A percentile compares a stretch with the other conserved stretches of the same genome.
Conservation (phyloP, 768 basidiomycete species). For the Phlebiopsis gigantea region DNA sequence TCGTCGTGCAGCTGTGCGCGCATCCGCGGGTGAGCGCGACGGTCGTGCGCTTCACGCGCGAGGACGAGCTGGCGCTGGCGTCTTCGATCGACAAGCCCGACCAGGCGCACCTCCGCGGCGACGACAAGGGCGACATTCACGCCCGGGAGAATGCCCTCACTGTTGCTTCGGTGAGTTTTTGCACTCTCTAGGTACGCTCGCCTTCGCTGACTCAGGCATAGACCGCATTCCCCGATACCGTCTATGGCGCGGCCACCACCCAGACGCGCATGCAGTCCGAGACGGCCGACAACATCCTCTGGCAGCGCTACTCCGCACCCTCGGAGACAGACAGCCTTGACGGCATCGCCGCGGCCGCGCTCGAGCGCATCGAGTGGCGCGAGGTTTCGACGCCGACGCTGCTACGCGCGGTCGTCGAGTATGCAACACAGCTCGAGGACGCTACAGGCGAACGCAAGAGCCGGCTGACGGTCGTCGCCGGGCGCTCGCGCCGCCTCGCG, state of each 20-base stretch:
- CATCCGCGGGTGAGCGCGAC: slow-evolving; percentile 68
- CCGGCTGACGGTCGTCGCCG: slow-evolving; percentile 59
- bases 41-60: slow-evolving; percentile 62
- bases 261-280: slow-evolving; percentile 70
- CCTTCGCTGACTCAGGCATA: not conserved
- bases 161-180: slow-evolving; percentile 41
- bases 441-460: slow-evolving; percentile 20
- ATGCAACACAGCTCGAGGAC: slow-evolving; percentile 29
- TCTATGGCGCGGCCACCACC: slow-evolving; percentile 60
- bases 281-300: slow-evolving; percentile 76
- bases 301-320: slow-evolving; percentile 54
- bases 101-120: slow-evolving; percentile 23
- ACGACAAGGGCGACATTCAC: slow-evolving; percentile 14
- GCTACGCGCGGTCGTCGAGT: slow-evolving; percentile 47
- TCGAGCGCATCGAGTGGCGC: slow-evolving; percentile 59
- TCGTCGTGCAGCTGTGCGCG: slow-evolving; percentile 79
- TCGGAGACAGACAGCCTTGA: slow-evolving; percentile 2
- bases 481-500: slow-evolving; percentile 71
- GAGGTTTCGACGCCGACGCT: slow-evolving; percentile 51
- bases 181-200: not conserved
- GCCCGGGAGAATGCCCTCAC: slow-evolving; percentile 28
- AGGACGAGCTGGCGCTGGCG: slow-evolving; percentile 1
- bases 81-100: slow-evolving; percentile 22
- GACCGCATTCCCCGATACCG: slow-evolving; percentile 56
- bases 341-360: slow-evolving; percentile 27